These are phyloP conservation scores for Amoebophrya sp. DNA, from an alignment of 169 alveolate species.

Conservation along the genomic window DNA sequence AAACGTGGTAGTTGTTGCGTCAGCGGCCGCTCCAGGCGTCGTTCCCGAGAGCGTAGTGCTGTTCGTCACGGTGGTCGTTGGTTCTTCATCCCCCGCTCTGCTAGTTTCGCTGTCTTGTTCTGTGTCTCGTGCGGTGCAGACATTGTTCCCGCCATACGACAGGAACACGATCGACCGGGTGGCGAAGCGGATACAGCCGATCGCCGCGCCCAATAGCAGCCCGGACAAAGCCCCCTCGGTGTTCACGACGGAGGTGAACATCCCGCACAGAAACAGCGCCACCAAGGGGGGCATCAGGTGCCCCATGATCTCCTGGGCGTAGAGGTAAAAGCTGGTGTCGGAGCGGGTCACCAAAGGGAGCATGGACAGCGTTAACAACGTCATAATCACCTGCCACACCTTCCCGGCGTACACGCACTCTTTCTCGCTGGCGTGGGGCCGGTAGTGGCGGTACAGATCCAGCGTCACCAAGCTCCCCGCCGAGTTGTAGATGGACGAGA, in stretches of 20 bases:
- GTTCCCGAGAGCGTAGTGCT: too few species aligned
- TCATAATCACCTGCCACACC: not conserved
- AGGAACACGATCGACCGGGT: not conserved
- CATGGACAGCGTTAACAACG: not conserved
- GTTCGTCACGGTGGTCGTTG: too few species aligned
- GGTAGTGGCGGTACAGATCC: not conserved
- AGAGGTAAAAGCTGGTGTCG: not conserved
- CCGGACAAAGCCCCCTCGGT: not conserved
- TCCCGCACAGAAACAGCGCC: not conserved
- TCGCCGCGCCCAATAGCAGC: not conserved
- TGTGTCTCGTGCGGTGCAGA: too few species aligned
- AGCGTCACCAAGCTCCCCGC: not conserved
- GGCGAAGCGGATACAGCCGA: not conserved
- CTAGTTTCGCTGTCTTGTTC: too few species aligned
- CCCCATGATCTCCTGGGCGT: not conserved
- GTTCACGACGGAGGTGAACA: not conserved
- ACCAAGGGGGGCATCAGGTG: not conserved
- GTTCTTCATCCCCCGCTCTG: too few species aligned
- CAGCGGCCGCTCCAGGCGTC: too few species aligned
- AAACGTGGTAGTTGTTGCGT: too few species aligned
- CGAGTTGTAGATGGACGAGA: not conserved
- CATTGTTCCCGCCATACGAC: not conserved
- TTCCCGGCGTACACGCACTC: not conserved
- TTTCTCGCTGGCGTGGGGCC: not conserved
- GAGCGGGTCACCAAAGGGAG: not conserved